Base-by-base conservation (phyloP, 768 basidiomycete species). In the Cystoderma amianthinum region DNA sequence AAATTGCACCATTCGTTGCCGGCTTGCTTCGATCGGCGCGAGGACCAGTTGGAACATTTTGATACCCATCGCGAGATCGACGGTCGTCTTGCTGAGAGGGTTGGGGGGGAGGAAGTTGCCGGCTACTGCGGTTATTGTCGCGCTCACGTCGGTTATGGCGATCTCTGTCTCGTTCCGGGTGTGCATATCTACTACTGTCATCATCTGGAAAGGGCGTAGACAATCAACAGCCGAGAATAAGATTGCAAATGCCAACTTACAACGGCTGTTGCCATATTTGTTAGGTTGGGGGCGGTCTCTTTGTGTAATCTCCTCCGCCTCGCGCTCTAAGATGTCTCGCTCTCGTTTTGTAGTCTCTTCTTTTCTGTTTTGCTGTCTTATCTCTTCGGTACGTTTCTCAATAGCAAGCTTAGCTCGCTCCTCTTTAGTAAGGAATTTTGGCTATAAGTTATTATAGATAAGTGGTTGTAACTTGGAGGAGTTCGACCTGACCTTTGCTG, bases 341-440 rank as follows among this genome's bases (percentile, higher is more conserved):
- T 90, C 81, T 32, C 61, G 57, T 47, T 70, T 71, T 3, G 78
- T 44, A 4, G 63, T 64, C 35, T 90, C 85, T 15, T 84, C 82
- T 37, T 68, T 74, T 41, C 76, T 79, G 45, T 72, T 80, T 54
- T 89, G 76, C 33, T 79, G 79, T 38, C 67, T 74, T 30, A 97
- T 84, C 57, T 97, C 94, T 44, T 85, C 76, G 15, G 82, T 76
- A 11, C 95, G 82, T 52, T 89, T 87, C 12, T 83, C 81, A 45
- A 97, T 86, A 2, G 95, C 95, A 24, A 96, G 64, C 54, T 80
- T 79, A 13, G 89, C 90, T 37, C 95, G 80, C 54, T 96, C 88
- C 49, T 93, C 89, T 63, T 89, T 98, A 2, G 88, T 79, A 11
- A 98, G 70, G 68, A 98, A 98, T 62, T 81, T 95, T 24, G 95